Evolutionary conservation across 164 flowering plant species (phyloP).

Genomic region (Aristolochia fimbriata): DNA sequence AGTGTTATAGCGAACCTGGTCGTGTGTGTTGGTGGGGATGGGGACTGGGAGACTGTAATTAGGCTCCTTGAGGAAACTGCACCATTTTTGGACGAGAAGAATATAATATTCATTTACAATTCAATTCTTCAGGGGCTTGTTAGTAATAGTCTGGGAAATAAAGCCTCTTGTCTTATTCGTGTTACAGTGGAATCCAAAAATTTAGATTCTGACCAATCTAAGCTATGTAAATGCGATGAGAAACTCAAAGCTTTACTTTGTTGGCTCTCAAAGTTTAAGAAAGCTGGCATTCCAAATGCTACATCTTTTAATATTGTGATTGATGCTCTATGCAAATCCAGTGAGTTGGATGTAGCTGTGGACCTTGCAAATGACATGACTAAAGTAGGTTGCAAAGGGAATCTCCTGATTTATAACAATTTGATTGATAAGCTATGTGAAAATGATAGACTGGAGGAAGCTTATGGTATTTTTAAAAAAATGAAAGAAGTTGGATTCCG

Average conservation of each 20-base stretch:
- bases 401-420: constrained; percentile 49
- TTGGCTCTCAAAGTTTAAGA: constrained; percentile 14
- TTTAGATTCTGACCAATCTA: not conserved
- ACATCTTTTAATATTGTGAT: constrained; percentile 51
- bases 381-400: constrained; percentile 27
- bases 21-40: constrained; percentile 28
- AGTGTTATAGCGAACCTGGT: constrained; percentile 33
- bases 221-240: constrained; percentile 8
- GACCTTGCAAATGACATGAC: constrained; percentile 46
- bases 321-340: constrained; percentile 44
- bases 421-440: constrained; percentile 52
- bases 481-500: constrained; percentile 52
- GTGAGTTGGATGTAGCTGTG: constrained; percentile 55
- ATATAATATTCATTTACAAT: constrained; percentile 27
- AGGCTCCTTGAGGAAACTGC: constrained; percentile 19
- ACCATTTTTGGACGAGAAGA: constrained; percentile 19
- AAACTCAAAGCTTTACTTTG: constrained; percentile 10
- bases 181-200: constrained; percentile 22
- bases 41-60: constrained; percentile 18
- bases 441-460: constrained; percentile 50
- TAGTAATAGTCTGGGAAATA: constrained; percentile 25
- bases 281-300: constrained; percentile 22
- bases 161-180: constrained; percentile 43
- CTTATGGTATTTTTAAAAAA: constrained; percentile 37
- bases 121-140: constrained; percentile 43